Evolutionary conservation across 352 stramenopile species (phyloP), one percentile per base, ranked within the genome.

Genomic region (Phytopythium kandeliae): DNA sequence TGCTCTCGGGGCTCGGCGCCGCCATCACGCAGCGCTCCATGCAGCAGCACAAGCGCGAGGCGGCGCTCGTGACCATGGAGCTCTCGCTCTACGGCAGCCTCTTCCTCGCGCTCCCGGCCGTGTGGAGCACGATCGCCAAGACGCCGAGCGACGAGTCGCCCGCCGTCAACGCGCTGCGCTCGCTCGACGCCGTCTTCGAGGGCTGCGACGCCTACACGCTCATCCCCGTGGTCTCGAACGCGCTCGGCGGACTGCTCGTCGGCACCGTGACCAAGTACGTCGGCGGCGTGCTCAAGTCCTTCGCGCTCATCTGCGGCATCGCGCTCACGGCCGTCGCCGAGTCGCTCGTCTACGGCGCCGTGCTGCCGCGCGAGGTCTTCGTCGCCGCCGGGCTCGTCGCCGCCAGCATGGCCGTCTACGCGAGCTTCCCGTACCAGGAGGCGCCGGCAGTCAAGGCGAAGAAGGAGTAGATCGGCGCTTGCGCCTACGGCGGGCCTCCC

Each of bases 261-360:
- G 86, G 87, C 33, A 78, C 85, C 22, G 85, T 96, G 36, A 96
- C 86, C 15, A 96, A 96, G 57, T 69, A 95, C 51, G 77, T 92
- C 7, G 87, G 87, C n/a, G 87, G 85, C n/a, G 85, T 96, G 43
- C 65, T 92, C 55, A 96, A 96, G 62, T 91, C 82, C 5, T 96
- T 96, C 46, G 79, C 85, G 13, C 62, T 96, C 34, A 89, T 96
- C 44, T 81, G 78, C 31, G 87, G 87, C 34, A 96, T 96, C 49
- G 69, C 88, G 25, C 86, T 95, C 58, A 96, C 87, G 33, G 86
- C 85, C 22, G 67, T 90, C 42, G 68, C 87, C 33, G 83, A 96
- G 59, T 83, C 74, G 48, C 71, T 64, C 50, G 59, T 92, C 26
- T 91, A 95, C 55, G 71, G 69, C 42, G 56, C 63, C 13, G 69